phyloP scores from a whole-genome alignment of 495 filamentous ascomycete species.

The Bacidia rubella region DNA sequence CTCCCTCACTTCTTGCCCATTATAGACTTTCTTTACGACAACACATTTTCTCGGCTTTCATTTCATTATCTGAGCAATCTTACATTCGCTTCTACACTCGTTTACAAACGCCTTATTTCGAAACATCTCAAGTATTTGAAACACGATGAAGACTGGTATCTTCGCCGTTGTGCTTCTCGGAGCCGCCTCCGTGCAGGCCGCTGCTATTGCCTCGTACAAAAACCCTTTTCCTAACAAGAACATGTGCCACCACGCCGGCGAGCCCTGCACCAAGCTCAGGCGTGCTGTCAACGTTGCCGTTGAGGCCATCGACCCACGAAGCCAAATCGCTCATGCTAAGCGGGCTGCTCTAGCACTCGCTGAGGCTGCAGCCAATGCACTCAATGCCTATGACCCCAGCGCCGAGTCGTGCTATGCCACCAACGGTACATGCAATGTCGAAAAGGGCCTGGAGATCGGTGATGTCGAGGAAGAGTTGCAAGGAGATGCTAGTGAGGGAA shows the following conservation, averaged over 20 bases:
- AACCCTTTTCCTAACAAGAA: not conserved
- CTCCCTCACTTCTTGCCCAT: not conserved
- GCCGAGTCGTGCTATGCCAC: slow-evolving; percentile 22
- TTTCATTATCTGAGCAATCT: not conserved
- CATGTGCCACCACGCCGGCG: slow-evolving; percentile 26
- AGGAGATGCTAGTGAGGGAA: too few species aligned
- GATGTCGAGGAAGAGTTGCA: too few species aligned
- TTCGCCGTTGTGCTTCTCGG: slow-evolving; percentile 27
- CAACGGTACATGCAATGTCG: slow-evolving; percentile 4
- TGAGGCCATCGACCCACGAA: slow-evolving; percentile 27
- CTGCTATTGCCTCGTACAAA: slow-evolving; percentile 9
- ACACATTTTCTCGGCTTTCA: not conserved
- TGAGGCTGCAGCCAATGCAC: slow-evolving; percentile 22
- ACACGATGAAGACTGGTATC: slow-evolving; percentile 37
- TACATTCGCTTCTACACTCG: not conserved
- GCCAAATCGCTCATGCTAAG: slow-evolving; percentile 13
- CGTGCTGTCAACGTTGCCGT: slow-evolving; percentile 30
- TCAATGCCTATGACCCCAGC: not conserved
- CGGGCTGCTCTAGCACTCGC: slow-evolving; percentile 28
- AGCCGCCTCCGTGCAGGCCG: slow-evolving; percentile 26
- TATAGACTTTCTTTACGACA: not conserved
- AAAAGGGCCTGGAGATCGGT: not conserved
- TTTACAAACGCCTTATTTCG: too few species aligned
- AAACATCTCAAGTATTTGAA: too few species aligned
- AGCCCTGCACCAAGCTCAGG: slow-evolving; percentile 34